Conservation (phyloP, 2,329 filamentous ascomycete genomes). For the Coniochaeta sp. region DNA sequence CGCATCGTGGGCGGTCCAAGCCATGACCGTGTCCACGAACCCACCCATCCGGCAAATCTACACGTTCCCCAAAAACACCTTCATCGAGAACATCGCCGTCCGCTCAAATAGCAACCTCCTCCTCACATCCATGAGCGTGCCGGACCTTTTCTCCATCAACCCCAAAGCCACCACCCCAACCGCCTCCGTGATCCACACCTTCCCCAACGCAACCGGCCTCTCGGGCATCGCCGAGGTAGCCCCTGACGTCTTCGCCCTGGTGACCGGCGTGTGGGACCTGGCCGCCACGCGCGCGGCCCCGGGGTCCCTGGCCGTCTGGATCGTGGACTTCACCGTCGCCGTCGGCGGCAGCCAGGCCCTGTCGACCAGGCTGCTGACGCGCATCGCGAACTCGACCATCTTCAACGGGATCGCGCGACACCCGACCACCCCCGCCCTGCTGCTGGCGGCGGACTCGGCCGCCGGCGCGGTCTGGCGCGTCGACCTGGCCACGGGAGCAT, state of each 20-base stretch:
- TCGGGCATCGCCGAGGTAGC: constrained; percentile 11
- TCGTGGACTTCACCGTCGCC: constrained; percentile 6
- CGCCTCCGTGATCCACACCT: constrained; percentile 10
- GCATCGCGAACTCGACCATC: constrained; percentile 9
- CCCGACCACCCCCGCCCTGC: constrained; percentile 3
- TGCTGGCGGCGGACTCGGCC: constrained; percentile 12
- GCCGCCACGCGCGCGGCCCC: constrained; percentile 7
- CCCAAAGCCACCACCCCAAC: constrained; percentile 5
- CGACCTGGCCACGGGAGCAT: constrained; percentile 6
- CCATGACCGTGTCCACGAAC: neutral
- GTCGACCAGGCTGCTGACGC: neutral
- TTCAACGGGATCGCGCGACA: constrained; percentile 12
- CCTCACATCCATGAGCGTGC: constrained; percentile 8
- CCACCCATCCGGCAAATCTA: constrained; percentile 4
- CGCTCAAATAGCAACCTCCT: constrained; percentile 11
- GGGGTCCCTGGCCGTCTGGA: constrained; percentile 10
- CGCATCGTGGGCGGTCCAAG: neutral
- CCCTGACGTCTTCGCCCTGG: constrained; percentile 12
- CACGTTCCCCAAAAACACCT: constrained; percentile 12
- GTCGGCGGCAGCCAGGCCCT: too few relatives aligned
- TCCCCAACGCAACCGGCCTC: constrained; percentile 10
- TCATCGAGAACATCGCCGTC: constrained; percentile 15
- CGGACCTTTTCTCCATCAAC: constrained; percentile 9
- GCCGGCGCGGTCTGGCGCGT: constrained; percentile 11
- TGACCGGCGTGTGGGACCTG: constrained; percentile 8